Evolutionary conservation across 768 basidiomycete species (phyloP).

Genomic region (Gymnopilus junonius): DNA sequence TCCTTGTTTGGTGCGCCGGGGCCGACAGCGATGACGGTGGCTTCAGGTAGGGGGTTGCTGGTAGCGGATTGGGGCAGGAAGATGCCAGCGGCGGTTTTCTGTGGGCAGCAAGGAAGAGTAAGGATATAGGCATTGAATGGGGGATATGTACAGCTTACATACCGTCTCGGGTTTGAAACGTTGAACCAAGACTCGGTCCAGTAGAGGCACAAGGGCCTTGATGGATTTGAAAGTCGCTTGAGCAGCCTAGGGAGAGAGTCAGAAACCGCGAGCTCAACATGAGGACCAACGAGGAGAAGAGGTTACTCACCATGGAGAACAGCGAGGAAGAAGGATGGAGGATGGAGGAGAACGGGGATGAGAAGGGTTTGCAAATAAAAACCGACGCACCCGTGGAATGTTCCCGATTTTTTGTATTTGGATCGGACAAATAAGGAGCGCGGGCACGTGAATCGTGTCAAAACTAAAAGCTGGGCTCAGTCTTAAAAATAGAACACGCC

Average conservation of each 20-base stretch:
- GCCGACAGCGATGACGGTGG: constrained; percentile 93
- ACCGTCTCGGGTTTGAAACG: constrained; percentile 97
- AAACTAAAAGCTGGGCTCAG: no score
- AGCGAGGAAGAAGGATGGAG: background rate
- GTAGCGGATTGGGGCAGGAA: constrained; percentile 94
- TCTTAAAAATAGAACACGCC: no score
- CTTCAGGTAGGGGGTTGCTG: constrained; percentile 88
- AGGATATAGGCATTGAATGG: background rate
- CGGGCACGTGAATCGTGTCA: constrained; percentile 1
- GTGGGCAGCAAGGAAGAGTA: background rate
- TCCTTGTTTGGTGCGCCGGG: constrained; percentile 93
- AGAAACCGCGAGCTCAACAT: background rate
- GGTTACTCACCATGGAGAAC: no score
- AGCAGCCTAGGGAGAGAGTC: constrained; percentile 62
- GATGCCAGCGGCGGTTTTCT: constrained; percentile 99
- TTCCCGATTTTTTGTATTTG: constrained; percentile 31
- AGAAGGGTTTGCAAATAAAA: constrained; percentile 7
- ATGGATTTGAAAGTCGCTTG: constrained; percentile 97
- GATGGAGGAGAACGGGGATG: no score
- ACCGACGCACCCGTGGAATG: constrained; percentile 25
- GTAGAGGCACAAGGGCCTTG: constrained; percentile 85
- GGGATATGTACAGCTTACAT: constrained; percentile 32
- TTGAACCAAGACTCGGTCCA: constrained; percentile 97
- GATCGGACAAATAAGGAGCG: constrained; percentile 15
- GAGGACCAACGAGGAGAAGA: no score